Evolutionary conservation across 2,329 filamentous ascomycete species (phyloP), one percentile per base, ranked within the genome.

Genomic region (Microthyrium microscopicum): DNA sequence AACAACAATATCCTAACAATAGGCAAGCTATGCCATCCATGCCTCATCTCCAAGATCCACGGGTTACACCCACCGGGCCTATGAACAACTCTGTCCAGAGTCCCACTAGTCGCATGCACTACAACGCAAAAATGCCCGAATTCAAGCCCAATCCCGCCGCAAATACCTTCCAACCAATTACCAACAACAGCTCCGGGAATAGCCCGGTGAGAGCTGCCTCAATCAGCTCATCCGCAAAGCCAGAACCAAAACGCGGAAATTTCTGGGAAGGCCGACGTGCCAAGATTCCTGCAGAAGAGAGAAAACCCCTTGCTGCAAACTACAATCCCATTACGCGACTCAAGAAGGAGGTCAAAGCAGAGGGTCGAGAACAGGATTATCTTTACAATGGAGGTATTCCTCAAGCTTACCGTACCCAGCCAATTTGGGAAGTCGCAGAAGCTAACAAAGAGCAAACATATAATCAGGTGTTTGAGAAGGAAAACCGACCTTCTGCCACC

Each of bases 61-160:
- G 80, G 13, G 29, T 70, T 27, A 77, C 79, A 18, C 78, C 81
- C 12, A 78, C 81, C 16, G 81, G 79, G 1, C 80, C 84, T 27
- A 70, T 55, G 45, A 58, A 40, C 49, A 59, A 40, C 61, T 76
- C 46, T 45, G 44, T 55, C 5, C 62, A 66, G 39, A 68, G 66
- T 21, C 67, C 69, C 7, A 59, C 57, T 1, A 59, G 13, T 49
- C 52, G 66, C 4, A 64, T 58, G 5, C 63, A 65, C 38, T 67
- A 76, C 51, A 75, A 74, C 41, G 70, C 68, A 22, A 66, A 64
- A 34, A 73, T 72, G 1, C 57, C 66, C 48, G 84, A 93, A 47
- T 95, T 94, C 57, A 75, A 78, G 42, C 89, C 87, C 13, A 91
- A 77, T 46, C 75, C 81, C 4, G 77, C 77, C 40, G 84, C 85